Base-by-base conservation (phyloP, 2,329 filamentous ascomycete species). In the Alternaria longipes region DNA sequence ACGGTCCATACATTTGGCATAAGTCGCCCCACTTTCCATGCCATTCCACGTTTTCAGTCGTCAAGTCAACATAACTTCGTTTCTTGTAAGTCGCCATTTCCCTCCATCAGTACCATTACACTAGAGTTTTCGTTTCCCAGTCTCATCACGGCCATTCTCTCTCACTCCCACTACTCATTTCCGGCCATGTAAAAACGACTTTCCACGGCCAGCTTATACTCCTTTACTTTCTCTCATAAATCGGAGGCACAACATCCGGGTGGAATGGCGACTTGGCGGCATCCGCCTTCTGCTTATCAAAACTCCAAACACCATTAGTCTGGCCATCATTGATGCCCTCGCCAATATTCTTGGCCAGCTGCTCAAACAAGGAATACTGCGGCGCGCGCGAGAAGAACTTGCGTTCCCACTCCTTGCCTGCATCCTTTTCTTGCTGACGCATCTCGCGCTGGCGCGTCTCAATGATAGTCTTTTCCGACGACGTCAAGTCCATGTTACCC, bases 391-490 rank as follows among this genome's bases (percentile, higher is more conserved):
- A 87, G 81, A 98, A 99, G 82, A 95, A 98, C 56, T 90, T 86
- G 46, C 93, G 86, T 73, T 93, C 86, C 94, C 95, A 99, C 41
- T 87, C 84, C 44, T 86, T 85, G 20, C 89, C 89, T 69, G 93
- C 91, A n/a, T 86, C 84, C 71, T 87, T 88, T 78, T 97, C 94
- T 73, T 87, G 84, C 76, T 87, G 87, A 65, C 94, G 88, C 81
- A 88, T 84, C 78, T 86, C 92, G 14, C 93, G 89, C 83, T 98
- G 94, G 36, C 90, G 89, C 69, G 93, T 92, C 80, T 98, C 95
- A 66, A 98, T 97, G 79, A 92, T 92, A 59, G 87, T 86, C 84
- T 98, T 98, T 77, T 97, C 92, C 14, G 81, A 75, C 2, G 89
- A 88, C 0, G 93, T 92, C 5, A 86, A 82, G 69, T 97, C 92